These are phyloP conservation scores for Komagataella populi DNA, from an alignment of 805 yeast species.

Conservation along the genomic window DNA sequence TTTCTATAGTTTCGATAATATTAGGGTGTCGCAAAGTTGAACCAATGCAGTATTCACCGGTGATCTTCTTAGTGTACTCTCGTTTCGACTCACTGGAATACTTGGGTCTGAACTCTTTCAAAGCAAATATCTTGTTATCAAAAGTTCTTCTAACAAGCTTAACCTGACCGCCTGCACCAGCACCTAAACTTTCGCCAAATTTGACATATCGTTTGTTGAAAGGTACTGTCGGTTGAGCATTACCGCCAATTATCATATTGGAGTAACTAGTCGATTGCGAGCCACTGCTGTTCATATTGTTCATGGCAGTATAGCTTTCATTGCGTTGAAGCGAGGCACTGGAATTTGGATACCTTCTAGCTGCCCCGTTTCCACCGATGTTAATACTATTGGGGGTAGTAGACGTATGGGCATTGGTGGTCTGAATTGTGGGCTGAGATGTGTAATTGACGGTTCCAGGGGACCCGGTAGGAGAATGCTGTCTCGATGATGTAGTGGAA, in stretches of 20 bases:
- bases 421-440: slow-evolving; percentile 3
- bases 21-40: slow-evolving; percentile 82
- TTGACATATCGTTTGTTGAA: slow-evolving; percentile 67
- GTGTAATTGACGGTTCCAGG: not conserved
- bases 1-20: slow-evolving; percentile 83
- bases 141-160: slow-evolving; percentile 52
- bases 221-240: slow-evolving; percentile 33
- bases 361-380: not conserved
- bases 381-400: not conserved
- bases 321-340: not conserved
- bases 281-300: slow-evolving; percentile 2
- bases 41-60: slow-evolving; percentile 91
- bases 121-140: slow-evolving; percentile 73
- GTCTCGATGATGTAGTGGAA: not conserved
- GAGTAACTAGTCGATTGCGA: slow-evolving; percentile 2
- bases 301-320: slow-evolving; percentile 3
- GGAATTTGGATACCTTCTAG: not conserved
- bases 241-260: slow-evolving; percentile 20
- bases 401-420: not conserved
- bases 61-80: slow-evolving; percentile 84
- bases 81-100: slow-evolving; percentile 62
- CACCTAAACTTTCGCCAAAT: slow-evolving; percentile 79
- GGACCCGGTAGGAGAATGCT: not conserved
- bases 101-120: slow-evolving; percentile 78
- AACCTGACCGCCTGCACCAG: slow-evolving; percentile 93